Evolutionary conservation across 1,139 yeast species (phyloP).

Genomic region (Kodamaea alishanica): DNA sequence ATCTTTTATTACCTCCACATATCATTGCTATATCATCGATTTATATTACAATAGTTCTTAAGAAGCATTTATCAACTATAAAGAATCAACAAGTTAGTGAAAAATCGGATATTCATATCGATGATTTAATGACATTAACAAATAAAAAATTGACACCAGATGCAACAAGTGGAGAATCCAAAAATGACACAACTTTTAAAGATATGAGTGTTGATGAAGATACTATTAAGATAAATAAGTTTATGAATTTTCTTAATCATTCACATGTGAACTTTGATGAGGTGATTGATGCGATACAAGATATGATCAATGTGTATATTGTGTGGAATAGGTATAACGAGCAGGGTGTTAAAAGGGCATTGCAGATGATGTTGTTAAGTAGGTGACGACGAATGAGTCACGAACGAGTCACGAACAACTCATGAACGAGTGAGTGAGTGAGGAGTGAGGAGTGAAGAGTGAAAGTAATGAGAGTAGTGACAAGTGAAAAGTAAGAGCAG

Average conservation of each 20-base stretch:
- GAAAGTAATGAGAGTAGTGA: not conserved
- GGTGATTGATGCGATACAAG: constrained; percentile 79
- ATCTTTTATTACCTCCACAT: constrained; percentile 83
- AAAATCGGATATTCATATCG: constrained; percentile 29
- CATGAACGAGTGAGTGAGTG: not conserved
- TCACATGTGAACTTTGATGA: constrained; percentile 76
- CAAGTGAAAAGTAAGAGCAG: not conserved
- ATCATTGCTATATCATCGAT: constrained; percentile 83
- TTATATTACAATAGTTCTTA: constrained; percentile 64
- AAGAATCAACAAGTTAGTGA: constrained; percentile 12
- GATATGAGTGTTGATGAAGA: constrained; percentile 36
- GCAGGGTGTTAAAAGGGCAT: constrained; percentile 36
- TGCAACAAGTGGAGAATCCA: constrained; percentile 4
- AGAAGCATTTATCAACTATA: constrained; percentile 31
- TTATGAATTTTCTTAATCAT: constrained; percentile 65
- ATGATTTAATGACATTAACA: constrained; percentile 35
- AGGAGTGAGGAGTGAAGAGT: not conserved
- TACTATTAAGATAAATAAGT: constrained; percentile 44
- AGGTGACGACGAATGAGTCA: constrained; percentile 15
- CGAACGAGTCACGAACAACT: not conserved
- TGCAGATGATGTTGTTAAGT: constrained; percentile 40
- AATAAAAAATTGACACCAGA: constrained; percentile 5
- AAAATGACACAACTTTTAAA: constrained; percentile 17
- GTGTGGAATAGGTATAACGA: constrained; percentile 86
- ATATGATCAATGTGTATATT: constrained; percentile 71